Evolutionary conservation across 305 asterid genomes (phyloP).

Genomic region (Solanum hybrid): DNA sequence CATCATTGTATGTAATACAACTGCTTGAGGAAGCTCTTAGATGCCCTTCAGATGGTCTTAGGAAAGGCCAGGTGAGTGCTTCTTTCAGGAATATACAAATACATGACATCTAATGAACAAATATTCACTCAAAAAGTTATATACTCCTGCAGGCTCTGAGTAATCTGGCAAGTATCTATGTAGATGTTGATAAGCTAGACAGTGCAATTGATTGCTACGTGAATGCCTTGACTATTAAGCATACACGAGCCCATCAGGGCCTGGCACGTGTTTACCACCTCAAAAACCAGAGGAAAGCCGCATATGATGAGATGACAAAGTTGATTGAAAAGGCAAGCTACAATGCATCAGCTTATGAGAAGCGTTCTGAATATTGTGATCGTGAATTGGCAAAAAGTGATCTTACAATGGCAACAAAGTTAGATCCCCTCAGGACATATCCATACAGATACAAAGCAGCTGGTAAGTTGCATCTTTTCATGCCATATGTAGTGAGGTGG

Average conservation of each 20-base stretch:
- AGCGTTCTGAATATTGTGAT: conserved; percentile 84
- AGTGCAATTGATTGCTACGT: conserved; percentile 68
- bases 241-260: conserved; percentile 88
- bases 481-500: background rate
- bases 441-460: conserved; percentile 92
- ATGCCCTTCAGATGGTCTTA: conserved; percentile 88
- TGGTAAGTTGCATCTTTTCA: conserved; percentile 32
- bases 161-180: conserved; percentile 67
- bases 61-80: conserved; percentile 83
- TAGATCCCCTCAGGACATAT: conserved; percentile 82
- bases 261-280: conserved; percentile 81
- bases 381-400: conserved; percentile 80
- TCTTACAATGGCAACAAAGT: conserved; percentile 59
- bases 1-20: conserved; percentile 56
- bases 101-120: background rate
- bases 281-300: conserved; percentile 61
- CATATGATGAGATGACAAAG: conserved; percentile 93
- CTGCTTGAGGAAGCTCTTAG: conserved; percentile 90
- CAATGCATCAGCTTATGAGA: conserved; percentile 87
- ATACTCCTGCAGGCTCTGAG: conserved; percentile 58
- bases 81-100: background rate
- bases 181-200: conserved; percentile 68
- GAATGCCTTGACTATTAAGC: conserved; percentile 80
- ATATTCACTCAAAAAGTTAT: background rate
- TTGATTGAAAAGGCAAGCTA: conserved; percentile 72